Conservation (phyloP, 768 basidiomycete genomes). For the Mrakia gelida region DNA sequence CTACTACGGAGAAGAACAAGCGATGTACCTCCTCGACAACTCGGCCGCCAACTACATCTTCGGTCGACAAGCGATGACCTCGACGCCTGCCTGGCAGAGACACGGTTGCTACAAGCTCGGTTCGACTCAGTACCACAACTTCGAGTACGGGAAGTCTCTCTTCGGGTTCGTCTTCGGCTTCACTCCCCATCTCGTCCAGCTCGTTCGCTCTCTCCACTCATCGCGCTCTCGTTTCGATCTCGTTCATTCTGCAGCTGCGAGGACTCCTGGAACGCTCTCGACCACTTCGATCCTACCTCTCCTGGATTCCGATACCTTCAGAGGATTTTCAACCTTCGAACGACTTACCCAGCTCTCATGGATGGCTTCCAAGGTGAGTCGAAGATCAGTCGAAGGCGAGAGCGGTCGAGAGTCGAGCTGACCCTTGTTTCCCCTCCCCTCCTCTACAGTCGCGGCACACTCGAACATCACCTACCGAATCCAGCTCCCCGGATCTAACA, state of each 20-base stretch:
- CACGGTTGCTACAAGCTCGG: conserved; percentile 90
- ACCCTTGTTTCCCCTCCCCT: no score
- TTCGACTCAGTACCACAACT: conserved; percentile 88
- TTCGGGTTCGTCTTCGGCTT: conserved; percentile 49
- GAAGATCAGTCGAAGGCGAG: no score
- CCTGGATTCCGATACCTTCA: conserved; percentile 49
- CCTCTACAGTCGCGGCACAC: conserved; percentile 57
- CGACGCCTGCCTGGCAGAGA: conserved; percentile 78
- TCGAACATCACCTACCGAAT: conserved; percentile 80
- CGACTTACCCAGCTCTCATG: conserved; percentile 65
- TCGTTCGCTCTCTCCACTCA: no score
- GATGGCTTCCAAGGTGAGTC: conserved; percentile 63
- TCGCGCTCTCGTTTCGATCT: neutral
- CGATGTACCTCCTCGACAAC: conserved; percentile 77
- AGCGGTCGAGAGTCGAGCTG: no score
- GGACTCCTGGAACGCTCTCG: conserved; percentile 85
- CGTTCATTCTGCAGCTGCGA: conserved; percentile 49
- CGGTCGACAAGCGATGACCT: conserved; percentile 87
- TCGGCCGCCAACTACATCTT: conserved; percentile 71
- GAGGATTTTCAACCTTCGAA: conserved; percentile 64
- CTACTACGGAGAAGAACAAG: conserved; percentile 89
- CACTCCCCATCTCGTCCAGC: neutral
- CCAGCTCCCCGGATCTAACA: conserved; percentile 77
- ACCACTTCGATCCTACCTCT: conserved; percentile 76
- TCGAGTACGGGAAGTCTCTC: conserved; percentile 68